Base-by-base conservation (phyloP, 768 basidiomycete species). In the Scleroderma citrinum region DNA sequence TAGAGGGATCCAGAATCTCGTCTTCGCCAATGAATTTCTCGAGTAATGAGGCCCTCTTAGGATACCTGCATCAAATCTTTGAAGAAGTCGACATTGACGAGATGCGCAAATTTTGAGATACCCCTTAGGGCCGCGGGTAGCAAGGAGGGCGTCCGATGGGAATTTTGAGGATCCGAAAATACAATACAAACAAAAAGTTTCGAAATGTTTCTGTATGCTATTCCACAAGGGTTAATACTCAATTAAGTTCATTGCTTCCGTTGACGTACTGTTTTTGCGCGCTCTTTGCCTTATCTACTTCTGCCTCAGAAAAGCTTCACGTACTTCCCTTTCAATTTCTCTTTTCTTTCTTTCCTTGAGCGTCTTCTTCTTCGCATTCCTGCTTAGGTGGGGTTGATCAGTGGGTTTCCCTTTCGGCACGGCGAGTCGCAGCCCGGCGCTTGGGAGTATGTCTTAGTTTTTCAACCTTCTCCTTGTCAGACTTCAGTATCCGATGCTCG, bases 201-300 rank as follows among this genome's bases (percentile, higher is more conserved):
- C 98, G 77, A 45, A n/a, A n/a, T n/a, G 95, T 97, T 73, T 99
- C 96, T 17, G 94, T 98, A 76, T 96, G 94, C 93, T 96, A 45
- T 42, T 48, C 58, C 51, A n/a, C 51, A 56, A 59, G 50, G 20
- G 60, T 63, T 48, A 55, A 52, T 49, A 21, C 55, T 40, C 39
- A 34, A 53, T 44, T 29, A 45, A 44, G 52, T 42, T 30, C 20
- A 30, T 21, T 36, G 39, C 43, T 56, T 58, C 47, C 44, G 40
- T 48, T 17, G 35, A 76, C 89, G 69, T 60, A 95, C 93, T 53
- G 80, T 85, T 40, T 72, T 72, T 21, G 84, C 83, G 54, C 90
- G 81, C 59, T 96, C 93, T 69, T 97, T n/a, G n/a, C 92, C 61
- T 83, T 82, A 70, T 96, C 88, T 23, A 97, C 83, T 60, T 92